Evolutionary conservation across 768 basidiomycete genomes (phyloP), one percentile per base, ranked within the genome.

Genomic region (Crepidotus variabilis): DNA sequence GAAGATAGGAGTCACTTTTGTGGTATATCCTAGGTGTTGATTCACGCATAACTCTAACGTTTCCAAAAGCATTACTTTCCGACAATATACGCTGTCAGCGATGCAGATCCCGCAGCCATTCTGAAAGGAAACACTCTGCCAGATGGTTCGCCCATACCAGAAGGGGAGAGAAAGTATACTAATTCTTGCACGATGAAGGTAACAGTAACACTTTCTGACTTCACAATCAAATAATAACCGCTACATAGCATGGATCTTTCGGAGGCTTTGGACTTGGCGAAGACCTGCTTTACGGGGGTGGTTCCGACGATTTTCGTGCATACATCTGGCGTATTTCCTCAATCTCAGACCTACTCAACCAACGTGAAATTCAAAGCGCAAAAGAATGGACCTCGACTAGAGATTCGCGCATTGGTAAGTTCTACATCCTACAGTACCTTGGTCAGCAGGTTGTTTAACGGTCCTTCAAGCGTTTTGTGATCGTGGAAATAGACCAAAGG

Each of bases 111-210:
- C 2, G 61, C 92, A 47, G 90, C 90, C 0, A 75, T 83, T 1
- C 85, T 87, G 65, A 88, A 78, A 53, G 87, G 82, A 6, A 69
- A 69, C 43, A 78, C 81, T 51, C 71, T 75, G 2, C 84, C 87
- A 6, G 77, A 83, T 52, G 86, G 87, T 35, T 75, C 72, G 5
- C 77, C 77, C 5, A 66, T 80, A 28, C 70, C 77, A 35, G 28
- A 70, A 6, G 74, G 74, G 34, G 71, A 82, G 61, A 72, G 81
- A 51, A 77, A 81, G 2, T 92, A 90, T 67, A 76, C 75, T 0
- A 92, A 92, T 65, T 79, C 80, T 0, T 89, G 86, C 57, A 91
- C 90, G 1, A 90, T 88, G 77, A 92, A 92, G 77, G 90, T 85
- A 54, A n/a, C 64, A 49, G 14, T 52, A 55, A 49, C n/a, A 13